Percentiles rank a stretch among this genome's conserved stretches.
Conservation (phyloP, 176 grass and related monocot genomes). For the Tillandsia fasciculata region DNA sequence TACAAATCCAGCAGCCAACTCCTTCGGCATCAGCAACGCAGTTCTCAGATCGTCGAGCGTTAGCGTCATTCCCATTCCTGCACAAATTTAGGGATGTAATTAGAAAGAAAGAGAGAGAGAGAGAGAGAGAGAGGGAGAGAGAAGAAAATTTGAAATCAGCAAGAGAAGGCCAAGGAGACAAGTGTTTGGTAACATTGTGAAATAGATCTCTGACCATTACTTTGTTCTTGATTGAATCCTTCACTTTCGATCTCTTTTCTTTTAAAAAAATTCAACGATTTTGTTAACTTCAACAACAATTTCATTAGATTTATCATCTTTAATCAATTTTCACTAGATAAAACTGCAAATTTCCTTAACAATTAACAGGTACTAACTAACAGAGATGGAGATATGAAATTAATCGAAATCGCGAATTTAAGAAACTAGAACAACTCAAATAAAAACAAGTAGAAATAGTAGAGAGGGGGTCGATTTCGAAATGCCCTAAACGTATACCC, state of each 20-base stretch:
- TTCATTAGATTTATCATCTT: no score
- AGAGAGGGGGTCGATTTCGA: neutral
- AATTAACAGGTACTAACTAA: no score
- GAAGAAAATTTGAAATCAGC: no score
- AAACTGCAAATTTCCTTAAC: no score
- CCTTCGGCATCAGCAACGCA: conserved; percentile 73
- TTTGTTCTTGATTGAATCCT: no score
- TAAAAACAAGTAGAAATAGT: neutral
- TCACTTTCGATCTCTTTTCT: no score
- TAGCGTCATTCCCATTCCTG: conserved; percentile 95
- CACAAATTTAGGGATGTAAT: conserved; percentile 1
- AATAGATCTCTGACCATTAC: no score
- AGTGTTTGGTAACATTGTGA: neutral
- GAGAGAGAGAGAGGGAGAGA: neutral
- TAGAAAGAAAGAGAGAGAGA: neutral
- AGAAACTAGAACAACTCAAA: neutral
- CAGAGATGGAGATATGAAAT: no score
- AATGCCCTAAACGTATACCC: conserved; percentile 16
- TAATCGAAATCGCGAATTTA: no score
- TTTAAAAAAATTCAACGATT: no score
- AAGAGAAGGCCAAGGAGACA: neutral
- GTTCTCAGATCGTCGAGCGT: conserved; percentile 62
- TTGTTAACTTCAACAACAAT: no score
- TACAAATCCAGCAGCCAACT: conserved; percentile 62
- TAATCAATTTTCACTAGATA: no score